Conservation (phyloP, 2,329 filamentous ascomycete species). For the Trichophaea hybrida region DNA sequence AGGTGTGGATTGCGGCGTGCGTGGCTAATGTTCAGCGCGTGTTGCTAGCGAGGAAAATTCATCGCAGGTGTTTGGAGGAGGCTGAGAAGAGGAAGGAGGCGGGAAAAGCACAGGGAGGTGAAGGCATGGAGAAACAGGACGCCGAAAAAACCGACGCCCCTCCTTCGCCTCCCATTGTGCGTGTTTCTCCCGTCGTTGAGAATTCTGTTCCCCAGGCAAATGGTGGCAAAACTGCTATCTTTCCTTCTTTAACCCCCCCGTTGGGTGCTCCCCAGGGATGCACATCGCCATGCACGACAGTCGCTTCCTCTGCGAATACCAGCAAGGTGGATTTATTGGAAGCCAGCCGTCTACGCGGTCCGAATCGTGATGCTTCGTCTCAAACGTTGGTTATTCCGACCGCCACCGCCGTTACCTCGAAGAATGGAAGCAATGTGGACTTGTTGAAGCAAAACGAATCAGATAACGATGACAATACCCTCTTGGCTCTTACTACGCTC, state of each 20-base stretch:
- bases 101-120: constrained; percentile 27
- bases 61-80: neutral
- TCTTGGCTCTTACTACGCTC: constrained; percentile 32
- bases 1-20: constrained; percentile 48
- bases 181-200: neutral
- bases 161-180: neutral
- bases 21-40: constrained; percentile 2
- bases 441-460: neutral
- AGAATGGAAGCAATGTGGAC: neutral
- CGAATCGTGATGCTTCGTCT: neutral
- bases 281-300: neutral
- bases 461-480: neutral
- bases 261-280: neutral
- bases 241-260: neutral
- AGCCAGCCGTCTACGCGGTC: neutral
- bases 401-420: neutral
- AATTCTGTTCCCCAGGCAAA: no score
- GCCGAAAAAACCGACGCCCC: neutral
- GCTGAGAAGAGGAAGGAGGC: constrained; percentile 31
- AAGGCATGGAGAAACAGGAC: constrained; percentile 23
- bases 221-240: constrained; percentile 24
- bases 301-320: neutral
- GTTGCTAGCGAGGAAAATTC: neutral
- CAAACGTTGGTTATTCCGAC: neutral
- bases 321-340: neutral